Evolutionary conservation across 495 filamentous ascomycete genomes (phyloP), one percentile per base, ranked within the genome.

Genomic region (Lophium mytilinum): DNA sequence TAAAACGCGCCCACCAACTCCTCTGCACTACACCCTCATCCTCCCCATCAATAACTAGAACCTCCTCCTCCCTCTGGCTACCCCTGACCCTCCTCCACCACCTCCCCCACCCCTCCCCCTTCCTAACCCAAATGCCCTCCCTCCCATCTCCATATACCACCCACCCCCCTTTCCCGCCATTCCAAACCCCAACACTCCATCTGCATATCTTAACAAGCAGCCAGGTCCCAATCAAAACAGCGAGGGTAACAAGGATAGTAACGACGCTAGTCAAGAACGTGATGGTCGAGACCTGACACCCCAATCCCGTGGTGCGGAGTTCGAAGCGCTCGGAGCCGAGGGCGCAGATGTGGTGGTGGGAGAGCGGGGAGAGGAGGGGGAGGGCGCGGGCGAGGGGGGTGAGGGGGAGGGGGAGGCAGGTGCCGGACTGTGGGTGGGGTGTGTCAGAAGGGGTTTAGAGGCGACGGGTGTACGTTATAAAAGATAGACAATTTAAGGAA

Each of bases 291-390:
- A 78, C 77, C 49, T 72, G 57, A 49, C 79, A 82, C 12, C 79
- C 79, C 21, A 80, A 67, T 0, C 75, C 73, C 18, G 66, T 55
- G 0, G 76, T 72, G 5, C 79, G 70, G 0, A 82, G 63, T 54
- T 82, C 79, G 75, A 78, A 80, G 41, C 75, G 71, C 64, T 82
- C 78, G 50, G 74, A 68, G 5, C 68, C 65, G 30, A 76, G 67
- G 1, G 78, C 77, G 57, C 79, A 82, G 53, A 80, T 75, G 14
- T 70, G 52, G 9, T 67, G 59, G 9, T 75, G 71, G 24, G 57
- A 42, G 33, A 80, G 62, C 0, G 79, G 79, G 0, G 75, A 70
- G 45, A 80, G 58, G 53, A 80, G 71, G 1, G 75, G 71, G 15
- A 76, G 50, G 24, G 57, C 57, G 37, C 64, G 68, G 9, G 70